Evolutionary conservation across 1,284 basidiomycete species (phyloP), one percentile per base, ranked within the genome.

Genomic region (Trichosporon sp.): DNA sequence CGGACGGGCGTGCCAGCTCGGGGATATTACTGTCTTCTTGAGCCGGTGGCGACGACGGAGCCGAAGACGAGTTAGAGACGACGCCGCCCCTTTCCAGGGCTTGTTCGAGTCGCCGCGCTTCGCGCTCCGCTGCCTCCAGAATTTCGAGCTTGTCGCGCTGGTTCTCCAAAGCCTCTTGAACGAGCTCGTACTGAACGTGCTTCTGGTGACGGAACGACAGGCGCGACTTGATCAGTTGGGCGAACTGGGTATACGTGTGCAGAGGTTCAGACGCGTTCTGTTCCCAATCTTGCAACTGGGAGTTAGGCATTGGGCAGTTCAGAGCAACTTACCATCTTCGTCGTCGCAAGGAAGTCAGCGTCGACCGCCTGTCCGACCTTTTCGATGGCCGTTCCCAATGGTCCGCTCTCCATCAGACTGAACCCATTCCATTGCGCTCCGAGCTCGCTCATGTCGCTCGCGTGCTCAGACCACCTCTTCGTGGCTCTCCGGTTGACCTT

Each of bases 161-260:
- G 13, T 86, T 86, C 73, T 96, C 95, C 23, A 99, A 86, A 32
- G 88, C 87, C 78, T 98, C 96, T 80, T 95, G 92, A 0, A 96
- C 96, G 86, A 97, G 91, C 84, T 99, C 97, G 77, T 92, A 95
- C 81, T 99, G 97, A 11, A 96, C 92, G 75, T 99, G 95, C 84
- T 99, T 99, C 83, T 96, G 93, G 81, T 99, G 97, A 34, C 97
- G 90, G 84, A 97, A 99, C 0, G 89, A 89, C 64, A 99, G 88
- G 25, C 98, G 85, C 77, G 92, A 92, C 85, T 93, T 95, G 84
- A 99, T 97, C 76, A 98, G 95, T 12, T 88, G 86, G 8, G 92
- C 94, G 79, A 98, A 99, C 81, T 99, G 96, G 44, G 90, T 86
- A 82, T 99, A 99, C 79, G 98, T 95, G 77, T 97, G 92, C 64